phyloP scores from a whole-genome alignment of 768 basidiomycete genomes.

The Astraeus odoratus region DNA sequence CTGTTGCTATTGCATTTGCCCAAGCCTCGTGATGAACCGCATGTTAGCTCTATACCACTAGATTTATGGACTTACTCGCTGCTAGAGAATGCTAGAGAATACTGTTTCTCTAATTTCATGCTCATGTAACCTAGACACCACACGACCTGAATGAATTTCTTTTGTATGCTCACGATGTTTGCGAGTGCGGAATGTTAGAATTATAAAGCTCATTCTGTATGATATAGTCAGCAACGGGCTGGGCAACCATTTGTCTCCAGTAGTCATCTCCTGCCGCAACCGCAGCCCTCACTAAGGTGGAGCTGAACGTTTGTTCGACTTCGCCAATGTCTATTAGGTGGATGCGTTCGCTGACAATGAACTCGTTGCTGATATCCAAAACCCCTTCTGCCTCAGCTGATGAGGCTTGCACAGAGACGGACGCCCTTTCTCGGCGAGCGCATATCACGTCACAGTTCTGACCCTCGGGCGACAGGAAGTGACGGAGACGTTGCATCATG shows the following conservation, averaged over 20 bases:
- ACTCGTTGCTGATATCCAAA: constrained; percentile 37
- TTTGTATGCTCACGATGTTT: background rate
- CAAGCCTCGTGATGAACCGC: constrained; percentile 44
- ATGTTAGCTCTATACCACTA: background rate
- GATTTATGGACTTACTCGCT: constrained; percentile 3
- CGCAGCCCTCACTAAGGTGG: constrained; percentile 51
- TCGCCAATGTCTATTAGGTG: constrained; percentile 55
- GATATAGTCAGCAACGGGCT: constrained; percentile 46
- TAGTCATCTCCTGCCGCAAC: constrained; percentile 14
- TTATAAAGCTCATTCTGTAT: constrained; percentile 39
- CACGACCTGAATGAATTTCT: constrained; percentile 12
- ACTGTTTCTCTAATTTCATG: background rate
- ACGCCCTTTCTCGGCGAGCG: constrained; percentile 42
- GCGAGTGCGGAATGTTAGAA: background rate
- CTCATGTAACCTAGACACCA: background rate
- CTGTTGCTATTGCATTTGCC: constrained; percentile 82
- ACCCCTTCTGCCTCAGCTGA: constrained; percentile 26
- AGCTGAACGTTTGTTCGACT: constrained; percentile 54
- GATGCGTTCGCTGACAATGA: constrained; percentile 46
- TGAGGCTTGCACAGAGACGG: constrained; percentile 8
- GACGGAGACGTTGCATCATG: constrained; percentile 51
- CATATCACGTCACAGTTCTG: constrained; percentile 62
- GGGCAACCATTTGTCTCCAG: constrained; percentile 46
- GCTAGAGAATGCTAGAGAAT: too few relatives aligned
- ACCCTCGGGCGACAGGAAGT: constrained; percentile 51